Evolutionary conservation across 2,329 filamentous ascomycete genomes (phyloP), one percentile per base, ranked within the genome.

Genomic region (Xylariaceae sp.): DNA sequence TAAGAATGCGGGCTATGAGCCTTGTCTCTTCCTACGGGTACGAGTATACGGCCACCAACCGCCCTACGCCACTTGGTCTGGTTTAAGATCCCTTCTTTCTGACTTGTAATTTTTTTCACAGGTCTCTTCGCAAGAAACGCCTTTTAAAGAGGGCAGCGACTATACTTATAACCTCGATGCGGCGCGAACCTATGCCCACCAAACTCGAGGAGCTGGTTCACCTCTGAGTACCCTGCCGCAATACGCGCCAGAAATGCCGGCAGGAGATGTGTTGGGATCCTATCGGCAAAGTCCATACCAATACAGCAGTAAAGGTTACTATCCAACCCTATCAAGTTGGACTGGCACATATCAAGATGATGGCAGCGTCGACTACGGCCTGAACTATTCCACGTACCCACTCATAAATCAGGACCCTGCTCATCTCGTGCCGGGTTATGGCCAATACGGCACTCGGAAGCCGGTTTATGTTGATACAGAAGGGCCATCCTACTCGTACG

Each of bases 11-110:
- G 88, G 88, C 10, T 76, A 81, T 21, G 82, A 86, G 18, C 76
- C 80, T 5, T 97, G 93, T 69, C 83, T 87, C 52, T 97, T 96
- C 67, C 77, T 95, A 59, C 82, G 93, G 72, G 93, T 96, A 79
- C 45, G 59, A 44, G 43, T 13, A 35, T 21, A n/a, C 32, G 37
- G 24, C 35, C 21, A 50, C 35, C n/a, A 24, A 15, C 68, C 49
- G 35, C 52, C 55, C 41, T 42, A 45, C 48, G 20, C 50, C 32
- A 35, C 24, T 43, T 44, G 37, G 37, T n/a, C 42, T 27, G 21
- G 24, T 16, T 35, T 16, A 15, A 13, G 27, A 16, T 10, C 11
- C 20, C 24, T 29, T 13, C 15, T 35, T 39, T 29, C 50, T 59
- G 41, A 52, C 45, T 13, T 35, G 32, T 8, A 21, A 16, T 8